Conservation (phyloP, 108 stramenopile genomes). For the Cyclotella distinguenda region DNA sequence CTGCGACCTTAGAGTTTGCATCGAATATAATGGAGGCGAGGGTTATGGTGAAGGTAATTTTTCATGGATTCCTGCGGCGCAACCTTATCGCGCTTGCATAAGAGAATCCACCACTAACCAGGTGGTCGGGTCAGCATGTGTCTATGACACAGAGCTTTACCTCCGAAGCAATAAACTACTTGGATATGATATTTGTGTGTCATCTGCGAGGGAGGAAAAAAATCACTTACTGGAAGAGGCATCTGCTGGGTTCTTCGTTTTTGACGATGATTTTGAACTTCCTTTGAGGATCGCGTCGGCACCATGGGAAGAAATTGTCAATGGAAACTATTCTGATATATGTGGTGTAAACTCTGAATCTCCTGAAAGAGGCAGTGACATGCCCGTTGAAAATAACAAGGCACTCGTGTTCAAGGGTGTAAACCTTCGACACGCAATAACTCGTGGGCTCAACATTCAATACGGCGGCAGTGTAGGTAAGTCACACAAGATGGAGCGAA, state of each 20-base stretch:
- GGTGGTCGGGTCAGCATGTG: constrained; percentile 37
- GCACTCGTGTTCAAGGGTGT: constrained; percentile 43
- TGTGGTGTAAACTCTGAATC: constrained; percentile 34
- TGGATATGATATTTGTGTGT: constrained; percentile 45
- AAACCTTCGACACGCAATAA: constrained; percentile 23
- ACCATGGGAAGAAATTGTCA: constrained; percentile 38
- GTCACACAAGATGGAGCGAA: too few species aligned
- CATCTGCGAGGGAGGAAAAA: constrained; percentile 31
- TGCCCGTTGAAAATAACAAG: constrained; percentile 15
- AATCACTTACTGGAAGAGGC: constrained; percentile 14
- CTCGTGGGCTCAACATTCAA: constrained; percentile 18
- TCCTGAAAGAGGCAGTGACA: constrained; percentile 15
- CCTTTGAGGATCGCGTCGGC: constrained; percentile 26
- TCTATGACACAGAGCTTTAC: constrained; percentile 43
- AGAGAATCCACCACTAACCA: constrained; percentile 25
- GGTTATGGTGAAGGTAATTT: constrained; percentile 10
- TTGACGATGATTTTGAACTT: constrained; percentile 46
- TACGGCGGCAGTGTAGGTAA: constrained; percentile 35
- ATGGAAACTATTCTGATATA: constrained; percentile 32
- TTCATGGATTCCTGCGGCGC: constrained; percentile 21
- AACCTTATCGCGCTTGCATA: constrained; percentile 32
- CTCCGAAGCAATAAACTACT: constrained; percentile 21
- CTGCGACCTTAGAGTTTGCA: constrained; percentile 38
- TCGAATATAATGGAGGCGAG: constrained; percentile 19
- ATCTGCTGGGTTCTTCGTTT: constrained; percentile 32